Evolutionary conservation across 1,284 basidiomycete species (phyloP), one percentile per base, ranked within the genome.

Genomic region (Ceratobasidium sp.): DNA sequence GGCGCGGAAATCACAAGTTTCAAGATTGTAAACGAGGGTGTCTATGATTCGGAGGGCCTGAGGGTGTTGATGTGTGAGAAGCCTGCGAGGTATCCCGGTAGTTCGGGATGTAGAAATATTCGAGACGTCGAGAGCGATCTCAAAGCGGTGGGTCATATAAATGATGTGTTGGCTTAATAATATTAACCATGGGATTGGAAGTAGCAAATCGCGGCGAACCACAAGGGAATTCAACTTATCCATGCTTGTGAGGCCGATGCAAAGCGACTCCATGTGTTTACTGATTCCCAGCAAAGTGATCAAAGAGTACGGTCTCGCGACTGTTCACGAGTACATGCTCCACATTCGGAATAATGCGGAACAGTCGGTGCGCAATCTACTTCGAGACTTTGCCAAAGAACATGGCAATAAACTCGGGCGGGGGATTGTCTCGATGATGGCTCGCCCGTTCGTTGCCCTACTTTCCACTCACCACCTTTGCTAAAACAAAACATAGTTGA

Each of bases 181-280:
- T 47, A 15, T 50, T 12, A 10, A 29, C 17, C 29, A 65, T 64
- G 35, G 20, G 31, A 22, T 56, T 47, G 34, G 31, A 42, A 31
- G n/a, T 69, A 92, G 86, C 95, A 97, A 89, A 92, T 98, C 70
- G 93, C 95, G 0, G 96, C 96, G 17, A 98, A 97, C 77, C 88
- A 96, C 79, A 98, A 97, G 81, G 96, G 94, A 15, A 88, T 92
- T 29, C 89, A 92, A 73, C 83, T 95, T 7, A 86, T 95, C 69
- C 88, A 88, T 75, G 86, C 88, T 49, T 86, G 90, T 92, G 71
- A 54, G 79, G 73, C 80, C 69, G 12, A 15, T 20, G 12, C 53
- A 5, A n/a, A n/a, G n/a, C n/a, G n/a, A n/a, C n/a, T n/a, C n/a
- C n/a, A n/a, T n/a, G n/a, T n/a, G n/a, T n/a, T n/a, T n/a, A n/a